Percentiles rank a stretch among this genome's conserved stretches.
Conservation (phyloP, 306 rosid species). For the Pyrus pyrifolia region DNA sequence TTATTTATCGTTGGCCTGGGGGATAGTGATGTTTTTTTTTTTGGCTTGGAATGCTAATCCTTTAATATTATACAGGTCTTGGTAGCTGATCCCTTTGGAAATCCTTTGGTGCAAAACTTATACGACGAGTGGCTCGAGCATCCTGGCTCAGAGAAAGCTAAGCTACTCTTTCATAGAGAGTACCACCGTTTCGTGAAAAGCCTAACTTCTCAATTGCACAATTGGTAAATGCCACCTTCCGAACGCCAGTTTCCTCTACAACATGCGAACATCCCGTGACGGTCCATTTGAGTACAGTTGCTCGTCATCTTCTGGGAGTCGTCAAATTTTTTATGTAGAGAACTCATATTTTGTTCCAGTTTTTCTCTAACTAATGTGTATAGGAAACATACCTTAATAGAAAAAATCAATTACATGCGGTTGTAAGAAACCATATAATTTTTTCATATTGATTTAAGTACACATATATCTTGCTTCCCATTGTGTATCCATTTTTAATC, state of each 20-base stretch:
- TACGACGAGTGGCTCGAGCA: constrained; percentile 79
- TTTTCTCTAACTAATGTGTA: background rate
- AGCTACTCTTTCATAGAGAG: constrained; percentile 64
- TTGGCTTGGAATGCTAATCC: background rate
- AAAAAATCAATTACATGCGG: background rate
- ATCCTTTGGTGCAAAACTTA: constrained; percentile 50
- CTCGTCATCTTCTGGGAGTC: background rate
- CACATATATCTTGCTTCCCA: no score
- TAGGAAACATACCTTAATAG: background rate
- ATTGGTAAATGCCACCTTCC: constrained; percentile 46
- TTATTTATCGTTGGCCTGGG: background rate
- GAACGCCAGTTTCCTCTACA: background rate
- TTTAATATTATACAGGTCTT: constrained; percentile 35
- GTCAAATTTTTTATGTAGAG: background rate
- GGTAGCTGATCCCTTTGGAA: constrained; percentile 57
- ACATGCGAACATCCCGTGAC: background rate
- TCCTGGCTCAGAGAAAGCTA: constrained; percentile 82
- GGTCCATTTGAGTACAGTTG: background rate
- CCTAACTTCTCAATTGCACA: constrained; percentile 77
- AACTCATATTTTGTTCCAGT: background rate
- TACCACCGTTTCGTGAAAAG: constrained; percentile 82
- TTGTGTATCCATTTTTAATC: background rate
- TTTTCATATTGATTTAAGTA: no score
- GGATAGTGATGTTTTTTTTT: background rate
- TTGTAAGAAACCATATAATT: background rate